These are phyloP conservation scores for Aspergillus candidus DNA, from an alignment of 2,329 filamentous ascomycete genomes.

Conservation along the genomic window DNA sequence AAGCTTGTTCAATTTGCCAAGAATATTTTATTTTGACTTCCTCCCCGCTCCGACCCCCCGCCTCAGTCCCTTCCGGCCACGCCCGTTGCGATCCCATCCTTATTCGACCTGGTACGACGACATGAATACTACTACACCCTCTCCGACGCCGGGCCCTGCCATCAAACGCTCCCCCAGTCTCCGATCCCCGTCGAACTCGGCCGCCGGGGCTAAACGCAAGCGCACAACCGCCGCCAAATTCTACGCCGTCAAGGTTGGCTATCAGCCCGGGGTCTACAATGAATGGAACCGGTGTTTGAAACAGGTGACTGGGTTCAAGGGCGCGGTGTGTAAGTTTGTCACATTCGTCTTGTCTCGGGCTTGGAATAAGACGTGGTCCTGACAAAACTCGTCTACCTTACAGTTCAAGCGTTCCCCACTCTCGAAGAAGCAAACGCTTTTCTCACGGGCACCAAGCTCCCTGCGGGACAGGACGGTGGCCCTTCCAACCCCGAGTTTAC, in stretches of 20 bases:
- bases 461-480: slow-evolving; percentile 28
- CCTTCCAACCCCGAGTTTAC: slow-evolving; percentile 33
- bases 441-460: slow-evolving; percentile 55
- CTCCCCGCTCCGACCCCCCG: not conserved
- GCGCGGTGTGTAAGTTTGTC: slow-evolving; percentile 59
- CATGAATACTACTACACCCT: slow-evolving; percentile 31
- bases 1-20: slow-evolving; percentile 10
- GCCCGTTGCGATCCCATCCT: not conserved
- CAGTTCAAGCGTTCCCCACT: slow-evolving; percentile 74
- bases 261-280: slow-evolving; percentile 57
- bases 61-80: slow-evolving; percentile 1
- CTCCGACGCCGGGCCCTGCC: slow-evolving; percentile 29
- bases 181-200: slow-evolving; percentile 24
- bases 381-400: not conserved
- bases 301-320: slow-evolving; percentile 58
- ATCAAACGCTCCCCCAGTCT: slow-evolving; percentile 21
- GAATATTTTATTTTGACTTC: slow-evolving; percentile 1
- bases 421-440: slow-evolving; percentile 73
- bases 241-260: slow-evolving; percentile 58
- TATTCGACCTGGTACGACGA: slow-evolving; percentile 7
- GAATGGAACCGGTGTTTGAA: slow-evolving; percentile 57
- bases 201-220: slow-evolving; percentile 52
- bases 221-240: slow-evolving; percentile 49
- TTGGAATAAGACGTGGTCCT: not conserved
- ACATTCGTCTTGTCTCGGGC: not conserved